Evolutionary conservation across 164 flowering plant genomes (phyloP).

Genomic region (Aristolochia fimbriata): DNA sequence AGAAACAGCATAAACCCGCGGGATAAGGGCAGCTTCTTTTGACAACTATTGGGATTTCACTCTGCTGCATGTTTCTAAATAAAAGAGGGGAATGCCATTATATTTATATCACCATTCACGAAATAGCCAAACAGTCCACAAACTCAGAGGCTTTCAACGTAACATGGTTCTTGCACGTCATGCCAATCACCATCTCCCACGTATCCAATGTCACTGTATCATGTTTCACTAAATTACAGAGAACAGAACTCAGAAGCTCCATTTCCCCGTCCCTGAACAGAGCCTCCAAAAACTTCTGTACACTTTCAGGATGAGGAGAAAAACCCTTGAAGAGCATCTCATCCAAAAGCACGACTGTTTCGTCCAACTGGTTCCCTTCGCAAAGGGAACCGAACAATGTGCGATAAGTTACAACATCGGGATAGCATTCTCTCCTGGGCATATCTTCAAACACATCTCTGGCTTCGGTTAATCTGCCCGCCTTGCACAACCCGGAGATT

Average conservation of each 20-base stretch:
- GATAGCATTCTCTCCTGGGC: conserved; percentile 58
- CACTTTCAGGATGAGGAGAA: conserved; percentile 25
- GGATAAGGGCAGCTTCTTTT: too few species aligned
- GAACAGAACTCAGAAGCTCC: conserved; percentile 18
- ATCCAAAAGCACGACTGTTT: conserved; percentile 50
- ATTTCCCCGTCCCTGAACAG: conserved; percentile 25
- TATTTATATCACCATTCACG: conserved; percentile 5
- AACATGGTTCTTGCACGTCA: conserved; percentile 17
- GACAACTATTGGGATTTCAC: too few species aligned
- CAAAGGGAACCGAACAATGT: conserved; percentile 48
- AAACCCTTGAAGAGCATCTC: conserved; percentile 69
- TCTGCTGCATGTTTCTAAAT: too few species aligned
- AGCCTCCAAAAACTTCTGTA: conserved; percentile 28
- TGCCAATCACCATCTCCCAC: conserved; percentile 33
- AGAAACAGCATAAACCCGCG: too few species aligned
- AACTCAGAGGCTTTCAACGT: conserved; percentile 11
- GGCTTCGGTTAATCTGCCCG: conserved; percentile 50
- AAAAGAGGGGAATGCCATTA: background rate
- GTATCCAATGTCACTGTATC: conserved; percentile 6
- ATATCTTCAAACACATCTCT: conserved; percentile 56
- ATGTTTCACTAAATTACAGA: too few species aligned
- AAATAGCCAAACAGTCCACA: conserved; percentile 18
- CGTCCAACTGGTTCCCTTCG: conserved; percentile 30
- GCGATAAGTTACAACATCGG: conserved; percentile 66
- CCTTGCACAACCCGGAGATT: conserved; percentile 37